A percentile compares a stretch with the other conserved stretches of the same genome.
Conservation (phyloP, 345 rosid genomes). For the Toxicodendron radicans region DNA sequence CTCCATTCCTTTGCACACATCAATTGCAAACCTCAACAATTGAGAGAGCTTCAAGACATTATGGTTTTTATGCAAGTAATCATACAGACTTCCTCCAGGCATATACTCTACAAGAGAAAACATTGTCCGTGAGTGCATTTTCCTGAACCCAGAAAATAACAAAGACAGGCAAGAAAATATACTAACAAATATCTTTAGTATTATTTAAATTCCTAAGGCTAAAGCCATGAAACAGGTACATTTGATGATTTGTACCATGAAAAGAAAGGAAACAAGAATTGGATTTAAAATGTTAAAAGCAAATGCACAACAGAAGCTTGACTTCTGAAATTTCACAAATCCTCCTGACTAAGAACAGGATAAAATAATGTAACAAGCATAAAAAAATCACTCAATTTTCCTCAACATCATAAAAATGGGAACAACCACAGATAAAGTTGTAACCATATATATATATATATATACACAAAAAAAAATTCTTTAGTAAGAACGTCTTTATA, state of each 20-base stretch:
- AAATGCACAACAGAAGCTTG: not conserved
- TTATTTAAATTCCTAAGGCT: not conserved
- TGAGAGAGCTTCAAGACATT: conserved; percentile 48
- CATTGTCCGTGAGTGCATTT: conserved; percentile 3
- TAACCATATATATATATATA: too few species aligned
- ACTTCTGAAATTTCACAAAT: not conserved
- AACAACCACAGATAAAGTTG: not conserved
- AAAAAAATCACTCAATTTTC: not conserved
- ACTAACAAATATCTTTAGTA: not conserved
- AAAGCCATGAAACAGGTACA: conserved; percentile 5
- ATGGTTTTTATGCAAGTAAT: conserved; percentile 61
- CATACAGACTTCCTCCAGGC: conserved; percentile 76
- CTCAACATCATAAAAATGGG: not conserved
- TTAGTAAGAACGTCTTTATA: too few species aligned
- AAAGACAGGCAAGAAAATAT: not conserved
- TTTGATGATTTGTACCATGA: not conserved
- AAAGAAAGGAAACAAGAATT: not conserved
- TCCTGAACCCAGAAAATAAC: not conserved
- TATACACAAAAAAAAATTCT: too few species aligned
- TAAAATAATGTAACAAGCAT: not conserved
- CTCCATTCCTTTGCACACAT: conserved; percentile 74
- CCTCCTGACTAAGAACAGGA: not conserved
- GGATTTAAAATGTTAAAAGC: not conserved
- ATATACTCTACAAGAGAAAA: conserved; percentile 60
- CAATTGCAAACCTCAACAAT: conserved; percentile 64